A percentile compares a stretch with the other conserved stretches of the same genome.
phyloP scores from a whole-genome alignment of 495 filamentous ascomycete species.

The Aspergillus diversus region DNA sequence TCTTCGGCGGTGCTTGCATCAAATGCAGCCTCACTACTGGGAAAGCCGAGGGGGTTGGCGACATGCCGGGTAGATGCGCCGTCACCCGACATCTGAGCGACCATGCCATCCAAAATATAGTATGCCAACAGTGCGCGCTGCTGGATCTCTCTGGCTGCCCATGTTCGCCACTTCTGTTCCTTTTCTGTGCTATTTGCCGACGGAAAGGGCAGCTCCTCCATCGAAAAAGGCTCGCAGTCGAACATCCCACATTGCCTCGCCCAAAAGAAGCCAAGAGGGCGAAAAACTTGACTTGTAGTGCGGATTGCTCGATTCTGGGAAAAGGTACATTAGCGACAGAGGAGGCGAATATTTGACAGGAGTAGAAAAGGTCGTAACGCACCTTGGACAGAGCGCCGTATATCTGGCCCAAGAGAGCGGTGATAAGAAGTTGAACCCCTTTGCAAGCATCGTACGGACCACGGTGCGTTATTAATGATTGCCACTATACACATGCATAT shows the following conservation, averaged over 20 bases:
- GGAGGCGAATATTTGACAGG: not conserved
- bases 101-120: slow-evolving; percentile 51
- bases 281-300: slow-evolving; percentile 52
- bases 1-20: slow-evolving; percentile 47
- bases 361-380: not conserved
- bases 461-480: slow-evolving; percentile 50
- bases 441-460: slow-evolving; percentile 51
- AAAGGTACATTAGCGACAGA: too few species aligned
- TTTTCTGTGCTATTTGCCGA: slow-evolving; percentile 41
- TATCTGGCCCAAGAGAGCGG: slow-evolving; percentile 49
- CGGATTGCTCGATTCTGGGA: slow-evolving; percentile 45
- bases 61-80: slow-evolving; percentile 47
- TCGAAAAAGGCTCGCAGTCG: slow-evolving; percentile 41
- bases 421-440: slow-evolving; percentile 52
- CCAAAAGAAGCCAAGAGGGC: slow-evolving; percentile 54
- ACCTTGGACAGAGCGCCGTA: slow-evolving; percentile 53
- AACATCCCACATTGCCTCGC: slow-evolving; percentile 52
- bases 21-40: slow-evolving; percentile 48
- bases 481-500: slow-evolving; percentile 37
- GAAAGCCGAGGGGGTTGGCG: slow-evolving; percentile 44
- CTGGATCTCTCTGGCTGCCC: slow-evolving; percentile 52
- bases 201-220: slow-evolving; percentile 40
- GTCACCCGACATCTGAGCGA: slow-evolving; percentile 52
- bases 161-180: slow-evolving; percentile 46
- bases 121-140: slow-evolving; percentile 52